Conservation (phyloP, 2,329 filamentous ascomycete species). For the Aspergillus fumigatus region DNA sequence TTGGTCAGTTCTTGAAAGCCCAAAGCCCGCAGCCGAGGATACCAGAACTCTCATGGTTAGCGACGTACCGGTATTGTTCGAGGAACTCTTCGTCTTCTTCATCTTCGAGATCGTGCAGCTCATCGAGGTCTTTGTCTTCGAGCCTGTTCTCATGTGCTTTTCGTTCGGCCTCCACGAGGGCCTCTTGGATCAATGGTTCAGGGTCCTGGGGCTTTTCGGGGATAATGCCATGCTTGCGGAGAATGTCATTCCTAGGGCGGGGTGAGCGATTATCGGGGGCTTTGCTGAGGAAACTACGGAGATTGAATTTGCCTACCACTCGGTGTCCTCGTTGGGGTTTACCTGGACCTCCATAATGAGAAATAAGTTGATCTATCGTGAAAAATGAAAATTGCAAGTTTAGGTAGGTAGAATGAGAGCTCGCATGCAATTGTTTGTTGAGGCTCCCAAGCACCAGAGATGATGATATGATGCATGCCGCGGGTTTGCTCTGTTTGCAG, state of each 20-base stretch:
- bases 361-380: constrained; percentile 20
- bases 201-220: constrained; percentile 97
- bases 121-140: constrained; percentile 90
- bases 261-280: constrained; percentile 11
- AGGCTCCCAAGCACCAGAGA: neutral
- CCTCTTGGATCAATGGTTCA: constrained; percentile 93
- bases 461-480: constrained; percentile 23
- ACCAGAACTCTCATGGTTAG: neutral
- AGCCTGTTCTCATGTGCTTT: constrained; percentile 88
- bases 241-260: constrained; percentile 84
- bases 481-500: constrained; percentile 39
- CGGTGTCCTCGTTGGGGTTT: constrained; percentile 93
- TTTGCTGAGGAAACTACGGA: constrained; percentile 9
- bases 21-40: neutral
- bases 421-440: constrained; percentile 7
- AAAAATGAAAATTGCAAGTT: constrained; percentile 1
- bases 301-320: constrained; percentile 62
- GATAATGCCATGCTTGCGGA: constrained; percentile 92
- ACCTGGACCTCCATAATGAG: constrained; percentile 68
- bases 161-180: constrained; percentile 74
- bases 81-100: constrained; percentile 92
- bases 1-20: neutral
- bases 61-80: constrained; percentile 65
- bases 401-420: constrained; percentile 2
- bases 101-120: constrained; percentile 89